Evolutionary conservation across 1,139 yeast species (phyloP), one percentile per base, ranked within the genome.

Genomic region (Protomyces pachydermus): DNA sequence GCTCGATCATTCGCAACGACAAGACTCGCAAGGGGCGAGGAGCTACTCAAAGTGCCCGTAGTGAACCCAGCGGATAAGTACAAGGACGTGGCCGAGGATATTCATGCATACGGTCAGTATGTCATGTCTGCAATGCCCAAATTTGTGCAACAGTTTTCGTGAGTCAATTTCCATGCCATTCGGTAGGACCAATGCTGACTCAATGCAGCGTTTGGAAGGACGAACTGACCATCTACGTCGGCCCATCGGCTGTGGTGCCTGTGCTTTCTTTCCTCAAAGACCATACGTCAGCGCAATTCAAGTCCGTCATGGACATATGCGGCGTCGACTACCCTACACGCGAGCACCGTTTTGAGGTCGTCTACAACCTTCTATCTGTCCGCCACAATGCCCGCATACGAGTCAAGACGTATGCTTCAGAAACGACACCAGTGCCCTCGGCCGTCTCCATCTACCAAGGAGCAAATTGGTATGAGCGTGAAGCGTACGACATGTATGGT

Each of bases 311-410:
- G 82, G 95, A 89, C 74, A 82, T 89, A 64, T 89, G 96, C 45
- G 95, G 90, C 23, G 96, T 86, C 45, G 96, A 89, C 75, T 89
- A 84, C 75, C 96, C 96, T 45, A 81, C 89, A 14, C 84, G 96
- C 78, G 81, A 86, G 60, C 86, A 88, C 78, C 82, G 96, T 74
- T 89, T 89, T 73, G 96, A 89, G 72, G 91, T 89, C 64, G 93
- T 89, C 45, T 89, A 89, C 78, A 89, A 89, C 76, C 74, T 89
- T 74, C 81, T 89, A 70, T 85, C 91, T 50, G 87, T 86, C 62
- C 86, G 95, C 74, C 88, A 85, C 80, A 89, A 89, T 78, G 86
- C 96, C 14, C 83, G 96, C 75, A 87, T 89, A 74, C 82, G 96
- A 76, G 91, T 89, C 73, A 89, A 89, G 80, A 88, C 96, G 28